Evolutionary conservation across 2,329 filamentous ascomycete genomes (phyloP).

Genomic region (Taxawa tesnikishii): DNA sequence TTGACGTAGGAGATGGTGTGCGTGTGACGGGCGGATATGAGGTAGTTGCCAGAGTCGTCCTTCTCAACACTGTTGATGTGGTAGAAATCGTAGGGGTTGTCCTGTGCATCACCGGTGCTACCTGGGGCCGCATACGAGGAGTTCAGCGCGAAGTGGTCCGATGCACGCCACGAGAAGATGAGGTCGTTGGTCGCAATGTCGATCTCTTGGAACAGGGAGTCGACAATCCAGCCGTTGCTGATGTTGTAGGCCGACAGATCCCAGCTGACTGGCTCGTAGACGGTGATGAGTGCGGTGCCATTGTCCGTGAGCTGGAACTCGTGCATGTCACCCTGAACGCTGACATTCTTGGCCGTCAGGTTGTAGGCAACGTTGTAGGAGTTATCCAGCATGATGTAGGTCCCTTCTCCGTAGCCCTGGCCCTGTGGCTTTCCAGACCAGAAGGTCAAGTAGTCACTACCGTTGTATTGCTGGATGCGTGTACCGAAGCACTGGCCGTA

Average conservation of each 20-base stretch:
- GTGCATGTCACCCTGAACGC: conserved; percentile 27
- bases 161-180: conserved; percentile 28
- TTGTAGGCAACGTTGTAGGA: conserved; percentile 18
- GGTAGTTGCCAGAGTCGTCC: conserved; percentile 33
- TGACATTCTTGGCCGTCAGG: conserved; percentile 20
- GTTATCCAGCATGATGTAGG: conserved; percentile 21
- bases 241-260: conserved; percentile 15
- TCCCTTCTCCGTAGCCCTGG: conserved; percentile 19
- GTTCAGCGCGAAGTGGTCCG: conserved; percentile 20
- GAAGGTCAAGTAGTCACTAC: conserved; percentile 23
- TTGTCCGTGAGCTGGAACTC: conserved; percentile 29
- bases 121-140: conserved; percentile 21
- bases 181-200: conserved; percentile 27
- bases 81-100: conserved; percentile 28
- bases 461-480: conserved; percentile 23
- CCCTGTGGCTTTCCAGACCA: conserved; percentile 27
- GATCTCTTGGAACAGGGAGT: conserved; percentile 32
- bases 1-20: conserved; percentile 33
- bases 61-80: conserved; percentile 45
- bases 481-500: conserved; percentile 31
- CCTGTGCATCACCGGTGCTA: conserved; percentile 23
- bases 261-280: conserved; percentile 23
- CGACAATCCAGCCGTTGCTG: conserved; percentile 27
- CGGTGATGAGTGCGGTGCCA: conserved; percentile 30
- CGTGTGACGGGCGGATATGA: conserved; percentile 33